A percentile compares a stretch with the other conserved stretches of the same genome.
These are phyloP conservation scores for Cordyceps farinosa DNA, from an alignment of 2,329 filamentous ascomycete species.

Conservation along the genomic window DNA sequence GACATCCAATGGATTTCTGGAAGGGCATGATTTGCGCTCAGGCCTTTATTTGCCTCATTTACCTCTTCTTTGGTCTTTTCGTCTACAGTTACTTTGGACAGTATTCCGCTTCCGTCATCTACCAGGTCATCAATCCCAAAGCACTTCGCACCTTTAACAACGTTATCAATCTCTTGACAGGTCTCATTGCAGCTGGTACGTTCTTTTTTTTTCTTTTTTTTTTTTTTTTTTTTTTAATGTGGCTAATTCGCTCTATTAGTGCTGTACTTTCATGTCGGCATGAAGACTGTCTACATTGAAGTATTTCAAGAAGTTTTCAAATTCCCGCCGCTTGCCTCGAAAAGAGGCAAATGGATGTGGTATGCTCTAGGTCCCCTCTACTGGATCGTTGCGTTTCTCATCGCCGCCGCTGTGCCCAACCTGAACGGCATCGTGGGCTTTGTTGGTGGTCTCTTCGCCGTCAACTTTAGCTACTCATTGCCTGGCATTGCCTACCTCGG, in stretches of 20 bases:
- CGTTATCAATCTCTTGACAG: constrained; percentile 38
- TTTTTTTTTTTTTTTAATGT: too few relatives aligned
- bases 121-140: constrained; percentile 40
- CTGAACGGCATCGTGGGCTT: constrained; percentile 45
- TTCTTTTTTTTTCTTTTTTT: constrained; percentile 9
- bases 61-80: constrained; percentile 40
- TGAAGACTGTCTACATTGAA: constrained; percentile 51
- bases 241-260: constrained; percentile 18
- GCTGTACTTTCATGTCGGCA: constrained; percentile 52
- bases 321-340: constrained; percentile 44
- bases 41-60: constrained; percentile 37
- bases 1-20: constrained; percentile 41
- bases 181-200: constrained; percentile 37
- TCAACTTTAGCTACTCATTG: constrained; percentile 58
- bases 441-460: constrained; percentile 50
- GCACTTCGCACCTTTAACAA: constrained; percentile 42
- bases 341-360: constrained; percentile 48
- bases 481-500: constrained; percentile 34
- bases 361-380: constrained; percentile 49
- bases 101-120: constrained; percentile 41
- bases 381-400: constrained; percentile 52
- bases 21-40: constrained; percentile 38
- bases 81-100: constrained; percentile 46
- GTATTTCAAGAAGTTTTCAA: constrained; percentile 46
- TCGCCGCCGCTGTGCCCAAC: constrained; percentile 52